These are phyloP conservation scores for Naumovozyma castellii DNA, from an alignment of 805 yeast species.

Conservation along the genomic window DNA sequence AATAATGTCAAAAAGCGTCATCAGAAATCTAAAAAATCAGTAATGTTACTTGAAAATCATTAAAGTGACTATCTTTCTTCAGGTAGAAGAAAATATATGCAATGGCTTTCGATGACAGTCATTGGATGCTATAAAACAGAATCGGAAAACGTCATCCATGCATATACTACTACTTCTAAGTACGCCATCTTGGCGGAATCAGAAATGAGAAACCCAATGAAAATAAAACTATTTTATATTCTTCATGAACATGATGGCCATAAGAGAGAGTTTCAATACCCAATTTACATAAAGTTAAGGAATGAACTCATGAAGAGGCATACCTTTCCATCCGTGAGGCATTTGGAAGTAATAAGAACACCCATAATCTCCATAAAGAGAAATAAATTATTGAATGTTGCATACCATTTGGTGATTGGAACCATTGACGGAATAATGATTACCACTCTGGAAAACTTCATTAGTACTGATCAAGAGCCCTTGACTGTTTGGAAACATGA, in stretches of 20 bases:
- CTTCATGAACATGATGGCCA: neutral
- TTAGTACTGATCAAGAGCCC: neutral
- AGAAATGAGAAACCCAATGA: slow-evolving; percentile 2
- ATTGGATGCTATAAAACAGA: neutral
- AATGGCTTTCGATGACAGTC: too few species aligned
- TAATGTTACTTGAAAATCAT: too few species aligned
- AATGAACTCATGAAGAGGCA: neutral
- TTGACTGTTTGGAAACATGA: slow-evolving; percentile 8
- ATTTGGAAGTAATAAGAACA: slow-evolving; percentile 1
- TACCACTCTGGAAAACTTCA: slow-evolving; percentile 7
- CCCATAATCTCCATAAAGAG: slow-evolving; percentile 5
- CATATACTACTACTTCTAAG: slow-evolving; percentile 6
- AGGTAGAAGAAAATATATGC: too few species aligned
- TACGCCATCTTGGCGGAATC: slow-evolving; percentile 9
- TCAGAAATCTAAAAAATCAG: too few species aligned
- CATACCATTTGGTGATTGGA: slow-evolving; percentile 8
- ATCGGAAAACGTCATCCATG: slow-evolving; percentile 7
- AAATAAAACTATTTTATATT: slow-evolving; percentile 4
- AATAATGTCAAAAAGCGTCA: too few species aligned
- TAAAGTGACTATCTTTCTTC: too few species aligned
- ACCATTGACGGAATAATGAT: slow-evolving; percentile 12
- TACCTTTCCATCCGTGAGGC: neutral
- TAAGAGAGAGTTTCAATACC: slow-evolving; percentile 1
- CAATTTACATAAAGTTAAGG: slow-evolving; percentile 1
- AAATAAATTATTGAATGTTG: neutral